Conservation (phyloP, 768 basidiomycete genomes). For the Suillus cothurnatus region DNA sequence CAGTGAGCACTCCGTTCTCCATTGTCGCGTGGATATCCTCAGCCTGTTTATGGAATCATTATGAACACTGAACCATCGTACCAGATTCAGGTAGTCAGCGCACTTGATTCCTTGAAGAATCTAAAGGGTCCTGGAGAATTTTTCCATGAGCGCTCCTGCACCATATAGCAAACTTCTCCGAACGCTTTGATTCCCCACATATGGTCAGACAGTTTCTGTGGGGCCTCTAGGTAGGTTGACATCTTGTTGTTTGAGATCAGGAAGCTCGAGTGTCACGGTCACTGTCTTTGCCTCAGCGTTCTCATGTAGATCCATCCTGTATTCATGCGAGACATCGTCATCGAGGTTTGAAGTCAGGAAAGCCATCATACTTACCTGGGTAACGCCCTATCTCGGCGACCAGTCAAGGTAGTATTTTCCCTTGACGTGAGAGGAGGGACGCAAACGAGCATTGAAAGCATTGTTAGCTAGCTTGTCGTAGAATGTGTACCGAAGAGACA, state of each 20-base stretch:
- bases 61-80: no score
- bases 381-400: slow-evolving; percentile 3
- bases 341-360: neutral
- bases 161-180: no score
- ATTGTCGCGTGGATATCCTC: no score
- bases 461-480: slow-evolving; percentile 48
- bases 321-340: neutral
- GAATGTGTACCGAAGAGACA: slow-evolving; percentile 25
- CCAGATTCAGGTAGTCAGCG: no score
- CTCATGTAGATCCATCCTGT: neutral
- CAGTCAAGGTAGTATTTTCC: slow-evolving; percentile 14
- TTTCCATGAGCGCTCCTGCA: no score
- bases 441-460: slow-evolving; percentile 28
- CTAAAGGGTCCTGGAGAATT: no score
- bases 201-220: slow-evolving; percentile 45
- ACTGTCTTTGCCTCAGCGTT: neutral
- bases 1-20: no score
- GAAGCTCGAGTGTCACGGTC: neutral
- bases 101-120: no score
- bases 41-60: no score
- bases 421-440: slow-evolving; percentile 15
- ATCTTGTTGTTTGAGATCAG: no score
- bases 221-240: no score
- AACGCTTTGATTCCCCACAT: slow-evolving; percentile 34
- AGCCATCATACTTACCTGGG: slow-evolving; percentile 29